phyloP scores from a whole-genome alignment of 2,329 filamentous ascomycete genomes.

The Gliomastix tumulicola region DNA sequence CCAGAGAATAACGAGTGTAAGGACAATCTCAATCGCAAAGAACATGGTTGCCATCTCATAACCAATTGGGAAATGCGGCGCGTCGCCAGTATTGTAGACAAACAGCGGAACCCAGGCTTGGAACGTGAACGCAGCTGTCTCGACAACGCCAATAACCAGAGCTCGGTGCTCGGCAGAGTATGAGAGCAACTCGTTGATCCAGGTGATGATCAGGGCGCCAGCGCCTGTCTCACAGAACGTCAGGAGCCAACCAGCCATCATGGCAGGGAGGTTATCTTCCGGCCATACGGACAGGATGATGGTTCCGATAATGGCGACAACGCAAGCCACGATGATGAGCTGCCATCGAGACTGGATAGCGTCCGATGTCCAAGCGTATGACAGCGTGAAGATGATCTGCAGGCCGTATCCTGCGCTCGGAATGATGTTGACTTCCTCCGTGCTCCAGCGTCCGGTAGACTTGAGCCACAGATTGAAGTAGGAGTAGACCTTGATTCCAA shows the following conservation, averaged over 20 bases:
- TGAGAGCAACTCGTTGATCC: constrained; percentile 38
- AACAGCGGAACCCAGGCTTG: constrained; percentile 34
- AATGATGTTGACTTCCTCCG: constrained; percentile 41
- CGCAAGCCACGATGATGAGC: constrained; percentile 41
- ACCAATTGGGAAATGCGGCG: constrained; percentile 30
- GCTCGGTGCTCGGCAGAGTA: constrained; percentile 40
- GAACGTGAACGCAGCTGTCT: constrained; percentile 34
- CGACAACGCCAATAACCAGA: constrained; percentile 40
- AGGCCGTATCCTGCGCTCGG: constrained; percentile 30
- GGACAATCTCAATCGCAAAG: constrained; percentile 18
- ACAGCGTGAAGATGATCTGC: constrained; percentile 39
- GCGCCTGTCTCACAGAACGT: constrained; percentile 25
- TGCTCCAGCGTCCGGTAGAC: constrained; percentile 19
- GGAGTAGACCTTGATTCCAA: constrained; percentile 23
- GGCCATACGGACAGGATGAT: constrained; percentile 25
- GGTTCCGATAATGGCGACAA: constrained; percentile 22
- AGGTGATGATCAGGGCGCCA: constrained; percentile 30
- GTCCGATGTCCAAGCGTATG: constrained; percentile 51
- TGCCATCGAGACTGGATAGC: constrained; percentile 44
- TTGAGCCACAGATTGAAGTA: constrained; percentile 25
- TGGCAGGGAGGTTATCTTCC: constrained; percentile 20
- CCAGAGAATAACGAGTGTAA: constrained; percentile 11
- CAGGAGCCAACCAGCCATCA: constrained; percentile 27
- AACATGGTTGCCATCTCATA: constrained; percentile 23
- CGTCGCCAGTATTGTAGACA: constrained; percentile 23